phyloP scores from a whole-genome alignment of 169 alveolate genomes.

The Cryptosporidium baileyi region DNA sequence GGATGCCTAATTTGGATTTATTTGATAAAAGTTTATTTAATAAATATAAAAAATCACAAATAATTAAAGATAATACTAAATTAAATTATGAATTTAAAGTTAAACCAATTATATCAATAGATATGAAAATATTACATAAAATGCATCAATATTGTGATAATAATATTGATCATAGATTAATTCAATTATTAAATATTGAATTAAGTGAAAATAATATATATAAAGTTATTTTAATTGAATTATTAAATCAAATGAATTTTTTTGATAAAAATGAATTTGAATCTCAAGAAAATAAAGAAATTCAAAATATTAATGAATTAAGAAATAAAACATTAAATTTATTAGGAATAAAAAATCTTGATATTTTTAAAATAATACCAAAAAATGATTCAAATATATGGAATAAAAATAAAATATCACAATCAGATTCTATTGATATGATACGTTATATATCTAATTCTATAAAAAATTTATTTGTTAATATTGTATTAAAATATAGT shows the following conservation, averaged over 20 bases:
- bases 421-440: slow-evolving; percentile 51
- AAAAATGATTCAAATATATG: slow-evolving; percentile 33
- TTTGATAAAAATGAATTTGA: slow-evolving; percentile 27
- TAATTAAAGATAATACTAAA: background rate
- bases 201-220: slow-evolving; percentile 6
- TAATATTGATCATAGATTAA: slow-evolving; percentile 15
- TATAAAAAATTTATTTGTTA: slow-evolving; percentile 10
- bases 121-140: slow-evolving; percentile 17
- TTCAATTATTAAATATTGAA: slow-evolving; percentile 38
- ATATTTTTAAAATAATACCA: slow-evolving; percentile 13
- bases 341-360: slow-evolving; percentile 9
- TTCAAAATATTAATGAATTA: background rate
- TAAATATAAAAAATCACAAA: background rate
- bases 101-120: slow-evolving; percentile 40
- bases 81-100: background rate
- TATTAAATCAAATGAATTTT: slow-evolving; percentile 10
- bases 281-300: background rate
- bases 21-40: slow-evolving; percentile 28
- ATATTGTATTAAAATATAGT: background rate
- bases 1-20: slow-evolving; percentile 64
- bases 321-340: background rate
- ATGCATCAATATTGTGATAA: slow-evolving; percentile 52
- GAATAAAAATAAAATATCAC: slow-evolving; percentile 22
- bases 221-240: slow-evolving; percentile 9
- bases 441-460: slow-evolving; percentile 2